These are phyloP conservation scores for Fusarium abutilonis DNA, from an alignment of 2,329 filamentous ascomycete genomes.

Conservation along the genomic window DNA sequence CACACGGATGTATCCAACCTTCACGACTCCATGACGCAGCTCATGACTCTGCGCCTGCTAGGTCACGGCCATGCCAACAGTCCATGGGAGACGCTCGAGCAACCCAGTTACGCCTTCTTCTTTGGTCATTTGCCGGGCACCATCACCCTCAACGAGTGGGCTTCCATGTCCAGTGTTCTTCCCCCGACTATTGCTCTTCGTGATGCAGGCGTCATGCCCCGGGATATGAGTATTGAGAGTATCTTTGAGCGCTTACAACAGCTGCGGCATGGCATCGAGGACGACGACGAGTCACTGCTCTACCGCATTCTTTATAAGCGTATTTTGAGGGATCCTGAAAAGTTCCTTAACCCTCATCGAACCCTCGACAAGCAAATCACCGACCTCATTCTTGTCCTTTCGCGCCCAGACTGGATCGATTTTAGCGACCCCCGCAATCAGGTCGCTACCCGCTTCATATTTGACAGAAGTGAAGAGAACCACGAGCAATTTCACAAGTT, in stretches of 20 bases:
- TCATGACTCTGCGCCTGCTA: conserved; percentile 64
- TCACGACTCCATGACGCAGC: conserved; percentile 66
- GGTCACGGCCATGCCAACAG: conserved; percentile 54
- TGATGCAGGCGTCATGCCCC: conserved; percentile 67
- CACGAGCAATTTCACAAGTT: conserved; percentile 70
- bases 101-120: conserved; percentile 75
- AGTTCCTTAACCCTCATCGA: conserved; percentile 67
- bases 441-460: conserved; percentile 77
- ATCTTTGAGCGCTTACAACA: conserved; percentile 69
- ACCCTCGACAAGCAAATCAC: conserved; percentile 76
- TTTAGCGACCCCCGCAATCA: conserved; percentile 76
- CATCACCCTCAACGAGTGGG: conserved; percentile 76
- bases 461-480: conserved; percentile 66
- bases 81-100: conserved; percentile 78
- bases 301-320: conserved; percentile 73
- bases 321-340: conserved; percentile 74
- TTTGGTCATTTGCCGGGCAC: conserved; percentile 75
- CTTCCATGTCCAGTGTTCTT: conserved; percentile 65
- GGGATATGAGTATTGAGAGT: conserved; percentile 66
- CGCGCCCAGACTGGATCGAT: conserved; percentile 77
- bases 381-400: conserved; percentile 75
- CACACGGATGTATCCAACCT: conserved; percentile 59
- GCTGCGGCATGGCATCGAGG: conserved; percentile 65
- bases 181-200: conserved; percentile 66
- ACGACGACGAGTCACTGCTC: conserved; percentile 66